Percentiles rank a stretch among this genome's conserved stretches.
Conservation (phyloP, 2,329 filamentous ascomycete genomes). For the Venturia aucupariae region DNA sequence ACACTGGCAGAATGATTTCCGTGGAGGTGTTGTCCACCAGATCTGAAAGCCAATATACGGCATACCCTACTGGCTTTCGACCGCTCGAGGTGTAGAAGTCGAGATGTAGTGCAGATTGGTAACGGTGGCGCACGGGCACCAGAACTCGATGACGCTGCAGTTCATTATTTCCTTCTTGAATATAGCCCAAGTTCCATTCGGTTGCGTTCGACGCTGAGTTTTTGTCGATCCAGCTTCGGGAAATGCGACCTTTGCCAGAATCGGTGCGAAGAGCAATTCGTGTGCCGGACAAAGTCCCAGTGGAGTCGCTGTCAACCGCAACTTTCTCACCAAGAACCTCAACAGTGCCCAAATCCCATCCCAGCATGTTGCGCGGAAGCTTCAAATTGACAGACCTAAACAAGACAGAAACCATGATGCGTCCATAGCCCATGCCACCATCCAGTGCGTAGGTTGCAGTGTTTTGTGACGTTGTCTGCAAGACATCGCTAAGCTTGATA, state of each 20-base stretch:
- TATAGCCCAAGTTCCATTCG: slow-evolving; percentile 1
- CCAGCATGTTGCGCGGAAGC: not conserved
- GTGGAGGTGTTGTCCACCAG: slow-evolving; percentile 3
- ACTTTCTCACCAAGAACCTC: not conserved
- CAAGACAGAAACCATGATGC: slow-evolving; percentile 4
- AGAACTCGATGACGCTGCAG: not conserved
- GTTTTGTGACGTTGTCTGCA: not conserved
- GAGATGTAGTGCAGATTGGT: not conserved
- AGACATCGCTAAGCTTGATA: not conserved
- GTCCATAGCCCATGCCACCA: slow-evolving; percentile 1
- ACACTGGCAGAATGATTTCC: not conserved
- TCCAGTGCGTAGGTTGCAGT: not conserved
- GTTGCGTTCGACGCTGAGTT: not conserved
- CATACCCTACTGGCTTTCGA: slow-evolving; percentile 1
- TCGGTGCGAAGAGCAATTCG: not conserved
- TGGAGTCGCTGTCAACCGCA: not conserved
- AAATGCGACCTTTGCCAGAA: not conserved
- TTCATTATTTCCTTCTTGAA: not conserved
- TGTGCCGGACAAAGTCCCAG: not conserved
- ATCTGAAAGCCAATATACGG: not conserved
- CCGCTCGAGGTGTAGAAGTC: not conserved
- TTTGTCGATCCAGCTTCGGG: not conserved
- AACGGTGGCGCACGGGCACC: not conserved
- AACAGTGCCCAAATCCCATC: not conserved
- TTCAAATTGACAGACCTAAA: not conserved